A percentile compares a stretch with the other conserved stretches of the same genome.
Conservation (phyloP, 2,329 filamentous ascomycete genomes). For the Parascedosporium putredinis region DNA sequence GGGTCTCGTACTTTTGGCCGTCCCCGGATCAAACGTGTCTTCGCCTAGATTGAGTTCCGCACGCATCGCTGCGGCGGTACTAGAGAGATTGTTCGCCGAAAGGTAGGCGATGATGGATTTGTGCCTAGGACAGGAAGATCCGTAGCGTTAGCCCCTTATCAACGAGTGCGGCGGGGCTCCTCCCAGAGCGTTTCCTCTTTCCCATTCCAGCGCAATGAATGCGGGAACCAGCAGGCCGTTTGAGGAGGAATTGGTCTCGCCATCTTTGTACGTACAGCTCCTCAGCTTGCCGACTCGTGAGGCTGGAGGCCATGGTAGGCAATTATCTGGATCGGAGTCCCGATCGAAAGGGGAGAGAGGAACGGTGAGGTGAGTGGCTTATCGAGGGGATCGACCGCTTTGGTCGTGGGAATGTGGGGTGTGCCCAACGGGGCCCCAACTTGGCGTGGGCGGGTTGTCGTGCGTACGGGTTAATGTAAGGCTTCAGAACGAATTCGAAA, state of each 20-base stretch:
- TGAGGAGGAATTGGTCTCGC: not conserved
- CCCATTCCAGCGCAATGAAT: too few species aligned
- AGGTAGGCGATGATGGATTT: conserved; percentile 91
- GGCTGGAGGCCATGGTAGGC: conserved; percentile 23
- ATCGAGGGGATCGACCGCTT: too few species aligned
- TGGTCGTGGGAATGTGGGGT: not conserved
- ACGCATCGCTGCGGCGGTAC: conserved; percentile 60
- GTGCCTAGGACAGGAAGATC: conserved; percentile 46
- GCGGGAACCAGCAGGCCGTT: too few species aligned
- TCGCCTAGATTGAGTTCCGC: conserved; percentile 67
- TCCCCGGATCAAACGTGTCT: conserved; percentile 63
- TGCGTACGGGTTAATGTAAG: too few species aligned
- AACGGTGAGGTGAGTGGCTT: too few species aligned
- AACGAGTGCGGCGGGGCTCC: too few species aligned
- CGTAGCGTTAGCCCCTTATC: not conserved
- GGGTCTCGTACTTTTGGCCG: conserved; percentile 87
- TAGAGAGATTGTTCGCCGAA: conserved; percentile 58
- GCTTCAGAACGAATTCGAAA: too few species aligned
- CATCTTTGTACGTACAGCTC: conserved; percentile 63
- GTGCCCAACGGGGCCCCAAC: not conserved
- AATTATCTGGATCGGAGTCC: not conserved
- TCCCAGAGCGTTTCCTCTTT: too few species aligned
- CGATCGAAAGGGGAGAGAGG: too few species aligned
- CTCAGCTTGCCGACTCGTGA: conserved; percentile 74
- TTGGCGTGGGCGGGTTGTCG: not conserved